These are phyloP conservation scores for Dioscorea cayenensis DNA, from an alignment of 116 monocot genomes.

Conservation along the genomic window DNA sequence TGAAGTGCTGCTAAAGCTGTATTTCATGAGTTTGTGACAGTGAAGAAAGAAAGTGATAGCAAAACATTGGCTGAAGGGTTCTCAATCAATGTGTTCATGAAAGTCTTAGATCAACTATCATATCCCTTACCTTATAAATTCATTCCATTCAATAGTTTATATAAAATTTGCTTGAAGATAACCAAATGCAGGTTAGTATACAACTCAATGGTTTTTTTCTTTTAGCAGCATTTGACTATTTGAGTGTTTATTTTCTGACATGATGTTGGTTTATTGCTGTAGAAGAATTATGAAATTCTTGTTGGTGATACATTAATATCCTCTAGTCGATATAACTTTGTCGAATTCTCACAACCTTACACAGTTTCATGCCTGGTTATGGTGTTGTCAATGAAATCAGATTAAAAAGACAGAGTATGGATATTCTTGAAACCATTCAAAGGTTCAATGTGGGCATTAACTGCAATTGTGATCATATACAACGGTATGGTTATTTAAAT, in stretches of 20 bases:
- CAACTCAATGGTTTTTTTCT: too few relatives aligned
- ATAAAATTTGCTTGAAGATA: constrained; percentile 8
- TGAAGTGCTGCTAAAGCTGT: neutral
- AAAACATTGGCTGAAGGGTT: neutral
- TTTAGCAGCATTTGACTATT: too few relatives aligned
- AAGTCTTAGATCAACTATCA: neutral
- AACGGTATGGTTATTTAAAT: constrained; percentile 11
- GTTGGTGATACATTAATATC: constrained; percentile 26
- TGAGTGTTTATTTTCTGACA: neutral
- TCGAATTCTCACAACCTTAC: constrained; percentile 34
- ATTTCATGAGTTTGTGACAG: neutral
- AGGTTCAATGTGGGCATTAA: constrained; percentile 14
- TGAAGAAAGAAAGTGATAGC: neutral
- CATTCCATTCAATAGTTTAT: neutral
- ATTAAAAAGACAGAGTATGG: constrained; percentile 4
- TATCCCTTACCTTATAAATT: neutral
- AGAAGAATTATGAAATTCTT: constrained; percentile 12
- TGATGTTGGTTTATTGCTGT: neutral
- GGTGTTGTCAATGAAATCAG: constrained; percentile 14
- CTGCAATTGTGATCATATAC: neutral
- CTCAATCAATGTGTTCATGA: neutral
- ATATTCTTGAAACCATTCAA: constrained; percentile 18
- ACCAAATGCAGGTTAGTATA: constrained; percentile 15
- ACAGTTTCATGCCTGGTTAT: constrained; percentile 17
- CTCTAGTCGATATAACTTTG: constrained; percentile 12